phyloP scores from a whole-genome alignment of 768 basidiomycete species.

The Nidularia pulvinata region DNA sequence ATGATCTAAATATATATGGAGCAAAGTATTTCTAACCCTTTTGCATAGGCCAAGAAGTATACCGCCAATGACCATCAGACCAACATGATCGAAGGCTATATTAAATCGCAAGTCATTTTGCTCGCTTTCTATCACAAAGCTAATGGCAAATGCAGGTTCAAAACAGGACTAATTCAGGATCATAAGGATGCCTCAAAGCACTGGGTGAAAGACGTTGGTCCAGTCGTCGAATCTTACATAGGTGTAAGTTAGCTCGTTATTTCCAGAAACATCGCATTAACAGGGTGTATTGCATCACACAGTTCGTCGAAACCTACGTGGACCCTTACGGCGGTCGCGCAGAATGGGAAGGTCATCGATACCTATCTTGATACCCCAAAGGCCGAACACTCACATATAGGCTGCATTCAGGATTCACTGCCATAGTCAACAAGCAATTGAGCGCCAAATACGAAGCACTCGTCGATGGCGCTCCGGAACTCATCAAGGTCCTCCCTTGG shows the following conservation, averaged over 20 bases:
- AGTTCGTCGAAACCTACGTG: conserved; percentile 84
- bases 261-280: background rate
- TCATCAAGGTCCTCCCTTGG: conserved; percentile 87
- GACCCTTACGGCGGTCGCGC: conserved; percentile 92
- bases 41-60: conserved; percentile 65
- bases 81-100: conserved; percentile 77
- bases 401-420: conserved; percentile 69
- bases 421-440: conserved; percentile 83
- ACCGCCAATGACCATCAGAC: conserved; percentile 72
- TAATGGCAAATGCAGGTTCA: conserved; percentile 46
- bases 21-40: background rate
- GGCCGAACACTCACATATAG: background rate
- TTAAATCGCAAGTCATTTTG: conserved; percentile 54
- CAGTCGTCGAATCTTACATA: conserved; percentile 87
- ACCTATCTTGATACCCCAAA: background rate
- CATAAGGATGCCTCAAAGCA: conserved; percentile 77
- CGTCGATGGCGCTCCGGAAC: conserved; percentile 73
- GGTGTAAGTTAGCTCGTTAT: conserved; percentile 39
- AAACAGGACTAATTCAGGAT: conserved; percentile 74
- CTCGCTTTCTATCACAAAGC: background rate
- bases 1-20: background rate
- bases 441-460: conserved; percentile 81
- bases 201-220: conserved; percentile 89
- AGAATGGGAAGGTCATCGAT: conserved; percentile 80
- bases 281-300: background rate